Evolutionary conservation across 140 eudicot species (phyloP).

Genomic region (Ambrosia hybrid): DNA sequence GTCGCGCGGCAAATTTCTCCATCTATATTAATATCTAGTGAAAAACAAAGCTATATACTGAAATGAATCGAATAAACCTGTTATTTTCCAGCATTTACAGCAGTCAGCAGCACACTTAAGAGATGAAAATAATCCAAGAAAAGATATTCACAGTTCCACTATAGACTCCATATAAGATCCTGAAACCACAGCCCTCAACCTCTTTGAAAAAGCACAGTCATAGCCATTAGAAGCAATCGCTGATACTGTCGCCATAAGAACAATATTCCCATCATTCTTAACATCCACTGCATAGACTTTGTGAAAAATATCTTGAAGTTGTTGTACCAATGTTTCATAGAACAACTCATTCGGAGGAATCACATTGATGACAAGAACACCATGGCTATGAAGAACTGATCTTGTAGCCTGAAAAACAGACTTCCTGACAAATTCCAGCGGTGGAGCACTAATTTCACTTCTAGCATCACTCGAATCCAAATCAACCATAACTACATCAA

Average conservation of each 20-base stretch:
- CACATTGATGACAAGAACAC: slow-evolving; percentile 64
- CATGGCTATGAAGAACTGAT: slow-evolving; percentile 45
- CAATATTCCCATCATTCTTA: slow-evolving; percentile 72
- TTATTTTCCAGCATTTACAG: neutral
- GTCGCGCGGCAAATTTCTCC: neutral
- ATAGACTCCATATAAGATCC: slow-evolving; percentile 50
- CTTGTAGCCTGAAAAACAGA: slow-evolving; percentile 10
- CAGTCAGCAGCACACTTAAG: neutral
- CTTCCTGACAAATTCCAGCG: slow-evolving; percentile 33
- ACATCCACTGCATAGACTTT: slow-evolving; percentile 51
- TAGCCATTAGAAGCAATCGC: slow-evolving; percentile 7
- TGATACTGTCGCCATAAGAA: slow-evolving; percentile 59
- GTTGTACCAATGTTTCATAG: slow-evolving; percentile 41
- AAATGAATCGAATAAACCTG: slow-evolving; percentile 20
- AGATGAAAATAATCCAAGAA: neutral
- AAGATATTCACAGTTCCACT: slow-evolving; percentile 35
- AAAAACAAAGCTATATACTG: slow-evolving; percentile 5
- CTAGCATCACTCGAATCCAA: slow-evolving; percentile 78
- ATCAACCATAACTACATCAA: slow-evolving; percentile 87
- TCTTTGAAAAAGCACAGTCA: slow-evolving; percentile 35
- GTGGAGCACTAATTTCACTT: slow-evolving; percentile 64
- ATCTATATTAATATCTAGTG: slow-evolving; percentile 8
- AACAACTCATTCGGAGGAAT: slow-evolving; percentile 42
- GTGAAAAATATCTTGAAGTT: slow-evolving; percentile 48
- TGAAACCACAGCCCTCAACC: slow-evolving; percentile 49